These are phyloP conservation scores for Botrytis aclada DNA, from an alignment of 2,329 filamentous ascomycete genomes.

Conservation along the genomic window DNA sequence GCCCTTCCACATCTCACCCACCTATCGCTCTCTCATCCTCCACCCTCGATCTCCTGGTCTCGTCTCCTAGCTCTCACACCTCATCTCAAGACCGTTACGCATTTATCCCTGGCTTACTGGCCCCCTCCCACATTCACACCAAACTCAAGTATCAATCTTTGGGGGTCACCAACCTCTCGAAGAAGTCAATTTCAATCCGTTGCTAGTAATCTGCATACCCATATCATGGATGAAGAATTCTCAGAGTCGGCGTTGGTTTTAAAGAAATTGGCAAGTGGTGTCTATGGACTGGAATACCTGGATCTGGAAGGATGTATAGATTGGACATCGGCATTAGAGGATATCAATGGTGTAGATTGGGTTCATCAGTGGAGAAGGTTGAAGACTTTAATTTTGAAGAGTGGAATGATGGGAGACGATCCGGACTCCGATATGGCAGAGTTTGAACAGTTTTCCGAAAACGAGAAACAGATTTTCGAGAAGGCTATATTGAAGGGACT, in stretches of 20 bases:
- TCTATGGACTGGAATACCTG: conserved; percentile 59
- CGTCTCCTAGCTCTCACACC: conserved; percentile 54
- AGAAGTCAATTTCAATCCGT: conserved; percentile 48
- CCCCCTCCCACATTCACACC: conserved; percentile 57
- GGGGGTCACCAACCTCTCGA: conserved; percentile 43
- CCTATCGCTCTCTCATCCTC: conserved; percentile 51
- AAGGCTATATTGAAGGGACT: background rate
- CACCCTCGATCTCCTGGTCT: conserved; percentile 51
- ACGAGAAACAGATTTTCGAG: background rate
- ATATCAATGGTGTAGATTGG: conserved; percentile 31
- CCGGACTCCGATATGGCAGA: background rate
- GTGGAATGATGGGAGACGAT: conserved; percentile 3
- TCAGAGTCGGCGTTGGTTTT: conserved; percentile 56
- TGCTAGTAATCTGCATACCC: conserved; percentile 56
- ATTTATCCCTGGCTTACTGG: conserved; percentile 61
- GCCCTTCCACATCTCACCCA: conserved; percentile 56
- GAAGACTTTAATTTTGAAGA: conserved; percentile 10
- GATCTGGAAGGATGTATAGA: conserved; percentile 57
- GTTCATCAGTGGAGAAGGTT: conserved; percentile 30
- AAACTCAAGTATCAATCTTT: conserved; percentile 48
- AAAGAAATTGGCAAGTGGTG: conserved; percentile 50
- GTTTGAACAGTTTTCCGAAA: background rate
- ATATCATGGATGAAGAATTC: conserved; percentile 57
- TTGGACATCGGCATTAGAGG: conserved; percentile 43
- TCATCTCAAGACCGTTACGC: conserved; percentile 54